Evolutionary conservation across 768 basidiomycete genomes (phyloP).

Genomic region (Tricholoma flavovirens): DNA sequence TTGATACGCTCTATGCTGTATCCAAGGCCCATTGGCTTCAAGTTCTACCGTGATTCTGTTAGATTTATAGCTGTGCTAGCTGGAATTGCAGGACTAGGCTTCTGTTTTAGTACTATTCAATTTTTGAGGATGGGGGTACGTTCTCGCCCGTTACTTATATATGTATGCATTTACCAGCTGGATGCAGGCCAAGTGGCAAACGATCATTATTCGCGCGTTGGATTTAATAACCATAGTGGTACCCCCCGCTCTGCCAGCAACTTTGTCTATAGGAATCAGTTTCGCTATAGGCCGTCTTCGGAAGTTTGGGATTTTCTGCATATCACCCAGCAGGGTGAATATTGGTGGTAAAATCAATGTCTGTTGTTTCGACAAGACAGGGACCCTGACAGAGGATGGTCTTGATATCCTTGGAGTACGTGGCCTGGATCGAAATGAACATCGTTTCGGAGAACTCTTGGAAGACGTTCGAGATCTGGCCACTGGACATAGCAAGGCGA

Average conservation of each 20-base stretch:
- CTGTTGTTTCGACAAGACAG: conserved; percentile 98
- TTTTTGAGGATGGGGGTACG: conserved; percentile 87
- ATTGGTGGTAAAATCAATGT: conserved; percentile 95
- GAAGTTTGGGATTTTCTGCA: conserved; percentile 88
- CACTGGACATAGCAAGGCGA: conserved; percentile 63
- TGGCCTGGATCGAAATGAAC: conserved; percentile 66
- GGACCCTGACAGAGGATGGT: conserved; percentile 96
- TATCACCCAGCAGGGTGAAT: conserved; percentile 93
- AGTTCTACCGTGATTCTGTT: conserved; percentile 92
- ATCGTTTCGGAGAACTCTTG: conserved; percentile 86
- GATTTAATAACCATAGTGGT: conserved; percentile 97
- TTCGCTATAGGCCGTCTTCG: conserved; percentile 89
- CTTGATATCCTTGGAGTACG: conserved; percentile 95
- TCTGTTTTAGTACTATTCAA: conserved; percentile 86
- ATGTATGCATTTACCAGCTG: background rate
- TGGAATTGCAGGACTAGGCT: conserved; percentile 87
- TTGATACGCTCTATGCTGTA: conserved; percentile 96
- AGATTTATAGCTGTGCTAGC: conserved; percentile 89
- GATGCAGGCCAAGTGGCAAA: conserved; percentile 76
- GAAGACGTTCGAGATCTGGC: conserved; percentile 86
- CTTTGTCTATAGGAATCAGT: conserved; percentile 93
- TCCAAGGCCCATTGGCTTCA: conserved; percentile 98
- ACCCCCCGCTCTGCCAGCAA: conserved; percentile 94
- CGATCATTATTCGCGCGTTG: conserved; percentile 85
- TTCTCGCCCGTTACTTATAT: conserved; percentile 3